Evolutionary conservation across 164 flowering plant genomes (phyloP).

Genomic region (Dillenia turbinata): DNA sequence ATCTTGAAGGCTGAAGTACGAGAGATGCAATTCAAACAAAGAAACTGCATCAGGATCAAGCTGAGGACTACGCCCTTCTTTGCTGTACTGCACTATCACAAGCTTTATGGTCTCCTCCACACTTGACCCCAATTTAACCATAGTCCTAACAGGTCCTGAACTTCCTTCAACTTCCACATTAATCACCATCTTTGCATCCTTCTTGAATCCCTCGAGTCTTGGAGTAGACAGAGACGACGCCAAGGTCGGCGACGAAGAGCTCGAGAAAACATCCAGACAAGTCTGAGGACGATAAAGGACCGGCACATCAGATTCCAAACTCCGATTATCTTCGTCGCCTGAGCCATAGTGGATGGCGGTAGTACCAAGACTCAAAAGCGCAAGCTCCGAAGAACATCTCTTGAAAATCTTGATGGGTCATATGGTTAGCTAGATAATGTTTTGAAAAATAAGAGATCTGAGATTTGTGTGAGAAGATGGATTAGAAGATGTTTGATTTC

Average conservation of each 20-base stretch:
- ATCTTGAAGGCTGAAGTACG: conserved; percentile 69
- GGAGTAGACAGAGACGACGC: conserved; percentile 8
- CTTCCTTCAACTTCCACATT: too few species aligned
- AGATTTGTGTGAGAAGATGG: too few species aligned
- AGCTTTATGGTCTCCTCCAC: too few species aligned
- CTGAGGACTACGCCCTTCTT: conserved; percentile 70
- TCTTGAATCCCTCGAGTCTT: conserved; percentile 31
- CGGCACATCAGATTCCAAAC: conserved; percentile 1
- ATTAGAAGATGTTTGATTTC: too few species aligned
- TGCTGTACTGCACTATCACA: conserved; percentile 40
- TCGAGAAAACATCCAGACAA: conserved; percentile 31
- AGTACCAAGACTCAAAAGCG: conserved; percentile 13
- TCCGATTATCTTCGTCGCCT: conserved; percentile 4
- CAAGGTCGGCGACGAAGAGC: conserved; percentile 26
- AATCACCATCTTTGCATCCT: conserved; percentile 74
- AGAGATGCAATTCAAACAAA: conserved; percentile 53
- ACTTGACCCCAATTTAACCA: too few species aligned
- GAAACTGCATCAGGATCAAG: conserved; percentile 24
- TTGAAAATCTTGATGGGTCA: conserved; percentile 21
- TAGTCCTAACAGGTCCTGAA: too few species aligned
- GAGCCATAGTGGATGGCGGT: background rate
- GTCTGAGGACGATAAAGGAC: conserved; percentile 27
- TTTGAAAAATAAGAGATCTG: too few species aligned
- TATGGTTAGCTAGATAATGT: too few species aligned
- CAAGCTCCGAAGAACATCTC: conserved; percentile 46